Conservation (phyloP, 2,329 filamentous ascomycete genomes). For the Boeremia lycopersici region DNA sequence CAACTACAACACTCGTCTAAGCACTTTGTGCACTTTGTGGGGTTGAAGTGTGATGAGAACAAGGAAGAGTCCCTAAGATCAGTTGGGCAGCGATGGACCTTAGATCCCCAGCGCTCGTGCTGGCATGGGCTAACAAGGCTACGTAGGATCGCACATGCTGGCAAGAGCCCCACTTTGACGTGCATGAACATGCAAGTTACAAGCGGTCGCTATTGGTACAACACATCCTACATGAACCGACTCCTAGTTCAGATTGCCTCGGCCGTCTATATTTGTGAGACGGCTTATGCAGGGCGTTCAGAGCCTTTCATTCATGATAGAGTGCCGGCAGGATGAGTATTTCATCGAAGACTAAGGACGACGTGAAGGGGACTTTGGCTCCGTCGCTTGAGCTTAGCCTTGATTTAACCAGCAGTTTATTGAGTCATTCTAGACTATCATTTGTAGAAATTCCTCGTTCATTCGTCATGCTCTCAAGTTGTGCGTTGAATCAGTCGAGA, state of each 20-base stretch:
- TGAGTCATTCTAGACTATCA: too few species aligned
- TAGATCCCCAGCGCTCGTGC: not conserved
- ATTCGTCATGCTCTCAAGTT: too few species aligned
- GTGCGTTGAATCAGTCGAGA: too few species aligned
- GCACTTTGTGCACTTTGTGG: not conserved
- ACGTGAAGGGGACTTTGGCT: too few species aligned
- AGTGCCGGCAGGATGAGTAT: not conserved
- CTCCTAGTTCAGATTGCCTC: not conserved
- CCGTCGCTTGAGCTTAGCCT: too few species aligned
- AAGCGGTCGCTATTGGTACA: not conserved
- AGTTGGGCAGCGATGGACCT: not conserved
- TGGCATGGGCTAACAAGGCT: not conserved
- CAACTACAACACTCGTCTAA: not conserved
- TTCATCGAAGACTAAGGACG: too few species aligned
- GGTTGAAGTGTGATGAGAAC: not conserved
- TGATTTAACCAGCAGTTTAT: too few species aligned
- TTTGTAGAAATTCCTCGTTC: too few species aligned
- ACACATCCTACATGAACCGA: not conserved
- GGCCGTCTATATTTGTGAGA: not conserved
- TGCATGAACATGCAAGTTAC: conserved; percentile 5
- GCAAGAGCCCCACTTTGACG: not conserved
- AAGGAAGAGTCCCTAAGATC: not conserved
- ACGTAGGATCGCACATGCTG: not conserved
- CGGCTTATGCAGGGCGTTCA: not conserved
- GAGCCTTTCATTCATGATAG: not conserved